Percentiles rank a stretch among this genome's conserved stretches.
phyloP scores from a whole-genome alignment of 192 early-diverging fungal genomes.

The Rhizophagus prolifer region DNA sequence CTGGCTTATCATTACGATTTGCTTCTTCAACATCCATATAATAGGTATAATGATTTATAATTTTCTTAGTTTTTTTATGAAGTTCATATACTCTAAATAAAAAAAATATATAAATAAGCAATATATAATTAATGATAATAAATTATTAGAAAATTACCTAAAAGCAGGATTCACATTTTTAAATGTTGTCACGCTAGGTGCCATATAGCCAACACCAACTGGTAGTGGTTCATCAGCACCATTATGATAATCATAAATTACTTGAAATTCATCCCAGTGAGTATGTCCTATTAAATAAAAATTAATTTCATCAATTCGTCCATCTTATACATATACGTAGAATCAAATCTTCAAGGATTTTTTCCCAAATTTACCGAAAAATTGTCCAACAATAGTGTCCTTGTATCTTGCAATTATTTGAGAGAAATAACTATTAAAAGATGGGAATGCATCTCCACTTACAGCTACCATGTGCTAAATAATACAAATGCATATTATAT shows the following conservation, averaged over 20 bases:
- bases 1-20: not conserved
- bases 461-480: constrained; percentile 8
- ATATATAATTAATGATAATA: not conserved
- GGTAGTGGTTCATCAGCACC: not conserved
- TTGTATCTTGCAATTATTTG: constrained; percentile 10
- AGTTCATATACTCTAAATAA: constrained; percentile 16
- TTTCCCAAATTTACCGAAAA: not conserved
- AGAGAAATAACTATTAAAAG: not conserved
- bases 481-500: not conserved
- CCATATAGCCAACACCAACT: constrained; percentile 6
- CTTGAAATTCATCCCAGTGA: constrained; percentile 18
- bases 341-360: no score
- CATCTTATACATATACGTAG: not conserved
- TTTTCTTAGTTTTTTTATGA: constrained; percentile 2
- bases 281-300: constrained; percentile 4
- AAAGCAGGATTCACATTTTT: constrained; percentile 21
- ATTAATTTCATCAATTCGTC: not conserved
- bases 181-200: constrained; percentile 5
- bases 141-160: not conserved
- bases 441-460: not conserved
- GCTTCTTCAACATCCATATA: constrained; percentile 14
- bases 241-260: not conserved
- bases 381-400: constrained; percentile 11
- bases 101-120: not conserved
- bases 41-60: constrained; percentile 17